phyloP scores from a whole-genome alignment of 345 rosid genomes.

The Turnera subulata region DNA sequence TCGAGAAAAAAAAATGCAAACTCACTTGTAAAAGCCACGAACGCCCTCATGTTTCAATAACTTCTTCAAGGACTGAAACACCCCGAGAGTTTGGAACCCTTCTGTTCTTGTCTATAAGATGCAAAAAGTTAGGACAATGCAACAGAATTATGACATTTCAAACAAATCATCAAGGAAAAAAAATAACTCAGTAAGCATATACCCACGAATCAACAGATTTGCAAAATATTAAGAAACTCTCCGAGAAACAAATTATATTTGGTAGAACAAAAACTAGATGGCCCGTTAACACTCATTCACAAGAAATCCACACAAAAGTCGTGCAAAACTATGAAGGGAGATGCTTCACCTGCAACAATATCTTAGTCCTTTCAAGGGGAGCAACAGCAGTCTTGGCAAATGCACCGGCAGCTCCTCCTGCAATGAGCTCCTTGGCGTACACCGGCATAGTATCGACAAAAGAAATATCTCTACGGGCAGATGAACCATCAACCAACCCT shows the following conservation, averaged over 20 bases:
- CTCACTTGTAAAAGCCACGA: conserved; percentile 84
- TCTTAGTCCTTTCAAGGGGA: conserved; percentile 84
- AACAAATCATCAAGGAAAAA: background rate
- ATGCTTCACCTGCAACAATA: conserved; percentile 73
- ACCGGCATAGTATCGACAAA: conserved; percentile 62
- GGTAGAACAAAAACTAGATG: background rate
- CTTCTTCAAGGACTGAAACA: conserved; percentile 66
- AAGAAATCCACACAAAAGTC: background rate
- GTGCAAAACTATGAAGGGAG: background rate
- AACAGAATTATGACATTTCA: background rate
- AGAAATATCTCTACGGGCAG: conserved; percentile 34
- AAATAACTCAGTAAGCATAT: too few relatives aligned
- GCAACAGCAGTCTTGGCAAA: conserved; percentile 91
- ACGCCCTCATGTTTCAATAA: conserved; percentile 75
- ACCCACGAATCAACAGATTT: too few relatives aligned
- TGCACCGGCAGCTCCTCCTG: conserved; percentile 95
- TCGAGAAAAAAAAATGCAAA: too few relatives aligned
- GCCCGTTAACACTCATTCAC: background rate
- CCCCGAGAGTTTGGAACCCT: conserved; percentile 76
- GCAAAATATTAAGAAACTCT: too few relatives aligned
- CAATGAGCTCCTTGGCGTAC: conserved; percentile 81
- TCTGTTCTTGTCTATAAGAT: conserved; percentile 69
- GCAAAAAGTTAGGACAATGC: background rate
- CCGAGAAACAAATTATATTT: background rate
- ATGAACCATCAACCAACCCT: conserved; percentile 55